Conservation (phyloP, 306 rosid genomes). For the Dicorynia guianensis region DNA sequence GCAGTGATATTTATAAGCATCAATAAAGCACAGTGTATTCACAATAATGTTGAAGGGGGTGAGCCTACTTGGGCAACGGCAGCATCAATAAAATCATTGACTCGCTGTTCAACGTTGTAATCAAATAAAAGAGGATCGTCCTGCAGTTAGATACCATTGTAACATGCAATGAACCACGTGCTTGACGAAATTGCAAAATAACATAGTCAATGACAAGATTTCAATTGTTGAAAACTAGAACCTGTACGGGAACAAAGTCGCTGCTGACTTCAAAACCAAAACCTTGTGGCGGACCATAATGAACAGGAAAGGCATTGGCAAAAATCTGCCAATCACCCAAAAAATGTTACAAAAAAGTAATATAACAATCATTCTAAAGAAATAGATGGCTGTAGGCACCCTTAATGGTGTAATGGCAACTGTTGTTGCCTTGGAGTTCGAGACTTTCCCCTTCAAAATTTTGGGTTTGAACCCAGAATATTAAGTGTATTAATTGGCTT, state of each 20-base stretch:
- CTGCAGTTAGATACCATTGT: constrained; percentile 57
- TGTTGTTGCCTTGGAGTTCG: too few species aligned
- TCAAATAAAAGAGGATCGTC: constrained; percentile 77
- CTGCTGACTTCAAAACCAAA: constrained; percentile 72
- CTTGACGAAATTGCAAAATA: constrained; percentile 28
- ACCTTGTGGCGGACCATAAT: constrained; percentile 75
- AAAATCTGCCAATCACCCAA: constrained; percentile 62
- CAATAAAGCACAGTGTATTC: not conserved
- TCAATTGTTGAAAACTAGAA: constrained; percentile 26
- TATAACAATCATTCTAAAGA: not conserved
- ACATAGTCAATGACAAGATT: not conserved
- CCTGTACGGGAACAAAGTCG: constrained; percentile 71
- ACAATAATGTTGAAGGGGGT: constrained; percentile 22
- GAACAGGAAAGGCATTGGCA: constrained; percentile 79
- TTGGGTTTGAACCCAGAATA: too few species aligned
- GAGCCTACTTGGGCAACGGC: constrained; percentile 62
- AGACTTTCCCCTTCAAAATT: too few species aligned
- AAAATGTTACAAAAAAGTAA: not conserved
- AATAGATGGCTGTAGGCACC: too few species aligned
- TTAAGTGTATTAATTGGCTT: too few species aligned
- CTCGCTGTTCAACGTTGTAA: constrained; percentile 69
- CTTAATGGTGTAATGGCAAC: too few species aligned
- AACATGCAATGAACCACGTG: constrained; percentile 28
- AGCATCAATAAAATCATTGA: constrained; percentile 66
- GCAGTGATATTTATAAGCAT: too few species aligned